A percentile compares a stretch with the other conserved stretches of the same genome.
Conservation (phyloP, 2,329 filamentous ascomycete genomes). For the Pseudocercospora ulei region DNA sequence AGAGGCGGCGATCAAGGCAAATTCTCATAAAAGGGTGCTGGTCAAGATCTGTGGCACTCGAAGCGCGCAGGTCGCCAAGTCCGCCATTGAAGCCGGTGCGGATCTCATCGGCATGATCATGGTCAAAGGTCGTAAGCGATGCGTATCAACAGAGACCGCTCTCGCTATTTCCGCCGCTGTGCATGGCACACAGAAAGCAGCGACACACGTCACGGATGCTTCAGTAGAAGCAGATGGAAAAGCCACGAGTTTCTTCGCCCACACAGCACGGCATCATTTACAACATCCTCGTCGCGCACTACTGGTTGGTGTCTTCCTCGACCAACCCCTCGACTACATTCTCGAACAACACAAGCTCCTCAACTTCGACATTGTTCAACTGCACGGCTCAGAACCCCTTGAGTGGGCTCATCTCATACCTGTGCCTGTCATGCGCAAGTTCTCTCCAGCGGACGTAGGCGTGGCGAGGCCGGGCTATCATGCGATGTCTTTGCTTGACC, state of each 20-base stretch:
- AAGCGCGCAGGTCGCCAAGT: constrained; percentile 65
- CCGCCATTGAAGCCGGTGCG: constrained; percentile 75
- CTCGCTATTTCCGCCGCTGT: constrained; percentile 70
- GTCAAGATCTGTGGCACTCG: constrained; percentile 96
- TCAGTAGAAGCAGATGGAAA: constrained; percentile 23
- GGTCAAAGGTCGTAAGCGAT: constrained; percentile 69
- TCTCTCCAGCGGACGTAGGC: constrained; percentile 65
- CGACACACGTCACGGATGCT: constrained; percentile 21
- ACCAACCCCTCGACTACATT: constrained; percentile 76
- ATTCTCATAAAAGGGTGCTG: constrained; percentile 43
- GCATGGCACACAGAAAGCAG: constrained; percentile 45
- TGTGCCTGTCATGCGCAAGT: constrained; percentile 80
- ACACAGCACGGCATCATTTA: constrained; percentile 42
- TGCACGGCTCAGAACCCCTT: constrained; percentile 83
- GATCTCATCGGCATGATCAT: constrained; percentile 91
- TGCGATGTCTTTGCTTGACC: constrained; percentile 72
- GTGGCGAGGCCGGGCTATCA: constrained; percentile 71
- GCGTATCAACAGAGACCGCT: constrained; percentile 67
- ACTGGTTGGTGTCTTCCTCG: constrained; percentile 86
- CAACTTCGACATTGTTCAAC: constrained; percentile 75
- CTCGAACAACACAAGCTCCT: constrained; percentile 67
- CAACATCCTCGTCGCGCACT: constrained; percentile 54
- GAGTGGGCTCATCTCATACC: constrained; percentile 88
- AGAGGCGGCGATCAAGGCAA: constrained; percentile 26
- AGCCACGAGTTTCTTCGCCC: constrained; percentile 62